These are phyloP conservation scores for Globisporangium barbulae DNA, from an alignment of 352 stramenopile genomes.

Conservation along the genomic window DNA sequence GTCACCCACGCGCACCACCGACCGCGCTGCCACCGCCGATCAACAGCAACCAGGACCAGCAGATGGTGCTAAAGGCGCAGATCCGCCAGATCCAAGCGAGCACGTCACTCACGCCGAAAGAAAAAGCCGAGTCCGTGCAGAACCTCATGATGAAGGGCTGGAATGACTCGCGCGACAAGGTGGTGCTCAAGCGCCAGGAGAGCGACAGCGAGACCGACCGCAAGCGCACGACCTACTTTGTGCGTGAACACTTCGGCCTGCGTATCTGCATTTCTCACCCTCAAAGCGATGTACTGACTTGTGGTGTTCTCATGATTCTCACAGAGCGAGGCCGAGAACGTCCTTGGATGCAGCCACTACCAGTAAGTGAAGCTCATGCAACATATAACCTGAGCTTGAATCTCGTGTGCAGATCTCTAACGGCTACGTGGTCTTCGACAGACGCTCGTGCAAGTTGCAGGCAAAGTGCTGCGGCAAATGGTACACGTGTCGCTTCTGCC, in stretches of 20 bases:
- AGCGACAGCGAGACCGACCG: constrained; percentile 52
- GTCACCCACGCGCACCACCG: constrained; percentile 7
- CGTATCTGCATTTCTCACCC: background rate
- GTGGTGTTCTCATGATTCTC: background rate
- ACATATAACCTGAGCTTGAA: too few relatives aligned
- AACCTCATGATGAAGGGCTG: constrained; percentile 87
- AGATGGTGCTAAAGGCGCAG: constrained; percentile 59
- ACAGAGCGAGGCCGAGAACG: constrained; percentile 55
- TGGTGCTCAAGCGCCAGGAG: constrained; percentile 30
- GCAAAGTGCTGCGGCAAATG: constrained; percentile 86
- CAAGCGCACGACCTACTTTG: constrained; percentile 45
- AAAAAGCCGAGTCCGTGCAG: constrained; percentile 81
- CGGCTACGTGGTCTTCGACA: constrained; percentile 10
- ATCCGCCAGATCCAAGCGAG: constrained; percentile 81
- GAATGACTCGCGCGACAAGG: constrained; percentile 68
- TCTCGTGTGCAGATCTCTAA: too few relatives aligned
- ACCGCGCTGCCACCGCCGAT: constrained; percentile 45
- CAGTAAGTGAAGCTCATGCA: constrained; percentile 34
- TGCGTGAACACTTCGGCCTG: constrained; percentile 19
- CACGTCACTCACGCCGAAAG: constrained; percentile 69
- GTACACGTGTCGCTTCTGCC: constrained; percentile 90
- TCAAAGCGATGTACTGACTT: background rate
- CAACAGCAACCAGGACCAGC: constrained; percentile 51
- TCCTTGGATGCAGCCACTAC: constrained; percentile 87
- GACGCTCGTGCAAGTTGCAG: constrained; percentile 75